Evolutionary conservation across 2,329 filamentous ascomycete species (phyloP).

Genomic region (Zymoseptoria crescenta): DNA sequence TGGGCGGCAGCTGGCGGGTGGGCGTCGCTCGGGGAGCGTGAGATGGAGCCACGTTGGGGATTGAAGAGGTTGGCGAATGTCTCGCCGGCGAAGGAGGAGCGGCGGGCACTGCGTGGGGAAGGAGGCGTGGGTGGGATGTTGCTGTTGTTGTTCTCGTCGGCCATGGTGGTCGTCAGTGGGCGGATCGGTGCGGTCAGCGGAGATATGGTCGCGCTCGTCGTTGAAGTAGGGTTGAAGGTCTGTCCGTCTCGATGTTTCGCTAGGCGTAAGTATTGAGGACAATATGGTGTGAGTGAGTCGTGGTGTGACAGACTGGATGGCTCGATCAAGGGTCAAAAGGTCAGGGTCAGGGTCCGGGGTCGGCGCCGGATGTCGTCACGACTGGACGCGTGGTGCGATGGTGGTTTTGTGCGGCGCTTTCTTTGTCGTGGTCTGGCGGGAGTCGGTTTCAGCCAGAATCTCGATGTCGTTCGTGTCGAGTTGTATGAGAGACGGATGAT

Average conservation of each 20-base stretch:
- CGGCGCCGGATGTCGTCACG: neutral
- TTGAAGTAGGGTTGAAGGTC: neutral
- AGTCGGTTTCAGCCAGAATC: no score
- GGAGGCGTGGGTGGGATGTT: constrained; percentile 3
- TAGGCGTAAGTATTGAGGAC: neutral
- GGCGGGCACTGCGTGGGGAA: constrained; percentile 29
- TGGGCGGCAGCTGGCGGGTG: neutral
- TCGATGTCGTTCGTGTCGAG: neutral
- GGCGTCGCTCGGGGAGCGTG: constrained; percentile 24
- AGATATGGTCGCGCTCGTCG: neutral
- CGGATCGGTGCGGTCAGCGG: no score
- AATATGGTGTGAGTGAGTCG: neutral
- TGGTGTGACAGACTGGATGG: neutral
- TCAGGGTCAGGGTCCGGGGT: neutral
- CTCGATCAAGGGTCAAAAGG: neutral
- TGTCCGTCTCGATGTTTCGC: neutral
- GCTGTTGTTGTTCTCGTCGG: constrained; percentile 12
- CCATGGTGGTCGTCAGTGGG: constrained; percentile 6
- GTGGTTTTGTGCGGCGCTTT: neutral
- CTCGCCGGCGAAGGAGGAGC: constrained; percentile 42
- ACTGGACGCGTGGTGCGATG: neutral
- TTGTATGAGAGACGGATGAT: neutral
- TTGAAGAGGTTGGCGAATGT: constrained; percentile 44
- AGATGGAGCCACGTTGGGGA: constrained; percentile 20
- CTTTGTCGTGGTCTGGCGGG: neutral